Conservation (phyloP, 2,329 filamentous ascomycete genomes). For the Aspergillus novoparasiticus region DNA sequence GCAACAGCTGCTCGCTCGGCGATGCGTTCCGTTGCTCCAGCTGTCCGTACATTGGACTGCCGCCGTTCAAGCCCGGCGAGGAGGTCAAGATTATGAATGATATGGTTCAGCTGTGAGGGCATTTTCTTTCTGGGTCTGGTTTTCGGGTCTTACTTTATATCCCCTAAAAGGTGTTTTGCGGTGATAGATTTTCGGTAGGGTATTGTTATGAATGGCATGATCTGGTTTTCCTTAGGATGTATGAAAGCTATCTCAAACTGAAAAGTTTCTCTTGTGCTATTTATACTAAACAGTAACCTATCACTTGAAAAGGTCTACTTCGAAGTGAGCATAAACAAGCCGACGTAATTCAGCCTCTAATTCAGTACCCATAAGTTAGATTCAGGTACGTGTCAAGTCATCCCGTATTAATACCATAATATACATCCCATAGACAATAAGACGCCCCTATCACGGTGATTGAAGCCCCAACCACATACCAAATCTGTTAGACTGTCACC, state of each 20-base stretch:
- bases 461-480: background rate
- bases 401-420: background rate
- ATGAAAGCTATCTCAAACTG: background rate
- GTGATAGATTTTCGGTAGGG: background rate
- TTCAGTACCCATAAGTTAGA: background rate
- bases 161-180: slow-evolving; percentile 1
- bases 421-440: too few relatives aligned
- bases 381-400: background rate
- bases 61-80: slow-evolving; percentile 95
- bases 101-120: slow-evolving; percentile 70
- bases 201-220: background rate
- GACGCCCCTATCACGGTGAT: background rate
- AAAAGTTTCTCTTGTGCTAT: background rate
- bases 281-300: background rate
- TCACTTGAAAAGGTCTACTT: too few relatives aligned
- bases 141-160: background rate
- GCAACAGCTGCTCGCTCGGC: slow-evolving; percentile 89
- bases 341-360: background rate
- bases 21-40: slow-evolving; percentile 80
- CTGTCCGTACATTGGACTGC: slow-evolving; percentile 86
- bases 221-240: background rate
- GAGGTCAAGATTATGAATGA: slow-evolving; percentile 88
- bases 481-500: too few relatives aligned
- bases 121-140: background rate
- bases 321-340: background rate